These are phyloP conservation scores for Leccinum imitatum DNA, from an alignment of 768 basidiomycete genomes.

Conservation along the genomic window DNA sequence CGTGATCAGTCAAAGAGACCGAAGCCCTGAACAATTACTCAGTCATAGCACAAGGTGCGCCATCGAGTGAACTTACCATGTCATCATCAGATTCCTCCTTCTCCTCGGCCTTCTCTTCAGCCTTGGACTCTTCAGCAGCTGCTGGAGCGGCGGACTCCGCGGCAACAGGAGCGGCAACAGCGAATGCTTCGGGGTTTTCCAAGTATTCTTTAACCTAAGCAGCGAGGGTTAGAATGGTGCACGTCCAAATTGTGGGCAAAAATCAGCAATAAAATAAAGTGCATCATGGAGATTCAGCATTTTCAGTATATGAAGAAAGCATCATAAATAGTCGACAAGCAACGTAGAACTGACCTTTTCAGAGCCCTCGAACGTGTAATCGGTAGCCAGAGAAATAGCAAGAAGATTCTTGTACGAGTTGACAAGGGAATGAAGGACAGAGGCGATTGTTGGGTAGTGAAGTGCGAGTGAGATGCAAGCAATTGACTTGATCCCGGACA, in stretches of 20 bases:
- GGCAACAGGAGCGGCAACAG: slow-evolving; percentile 68
- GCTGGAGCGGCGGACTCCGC: slow-evolving; percentile 50
- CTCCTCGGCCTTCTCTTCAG: slow-evolving; percentile 77
- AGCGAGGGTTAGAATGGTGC: slow-evolving; percentile 5
- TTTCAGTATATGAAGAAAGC: slow-evolving; percentile 77
- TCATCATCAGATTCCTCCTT: slow-evolving; percentile 87
- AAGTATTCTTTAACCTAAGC: slow-evolving; percentile 90
- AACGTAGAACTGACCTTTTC: slow-evolving; percentile 68
- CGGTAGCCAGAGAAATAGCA: slow-evolving; percentile 84
- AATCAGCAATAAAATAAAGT: slow-evolving; percentile 31
- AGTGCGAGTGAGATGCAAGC: slow-evolving; percentile 95
- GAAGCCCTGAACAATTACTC: slow-evolving; percentile 62
- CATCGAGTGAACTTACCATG: slow-evolving; percentile 55
- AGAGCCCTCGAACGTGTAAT: slow-evolving; percentile 91
- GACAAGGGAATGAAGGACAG: slow-evolving; percentile 92
- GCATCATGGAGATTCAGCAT: slow-evolving; percentile 65
- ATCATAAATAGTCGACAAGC: slow-evolving; percentile 15
- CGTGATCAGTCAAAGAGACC: slow-evolving; percentile 80
- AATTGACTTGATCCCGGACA: slow-evolving; percentile 91
- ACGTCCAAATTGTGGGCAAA: neutral
- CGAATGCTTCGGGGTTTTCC: slow-evolving; percentile 98
- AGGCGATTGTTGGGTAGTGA: slow-evolving; percentile 94
- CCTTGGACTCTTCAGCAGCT: slow-evolving; percentile 57
- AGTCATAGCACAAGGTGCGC: neutral
- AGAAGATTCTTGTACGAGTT: slow-evolving; percentile 99